Conservation (phyloP, 116 monocot species). For the Iris pallida region DNA sequence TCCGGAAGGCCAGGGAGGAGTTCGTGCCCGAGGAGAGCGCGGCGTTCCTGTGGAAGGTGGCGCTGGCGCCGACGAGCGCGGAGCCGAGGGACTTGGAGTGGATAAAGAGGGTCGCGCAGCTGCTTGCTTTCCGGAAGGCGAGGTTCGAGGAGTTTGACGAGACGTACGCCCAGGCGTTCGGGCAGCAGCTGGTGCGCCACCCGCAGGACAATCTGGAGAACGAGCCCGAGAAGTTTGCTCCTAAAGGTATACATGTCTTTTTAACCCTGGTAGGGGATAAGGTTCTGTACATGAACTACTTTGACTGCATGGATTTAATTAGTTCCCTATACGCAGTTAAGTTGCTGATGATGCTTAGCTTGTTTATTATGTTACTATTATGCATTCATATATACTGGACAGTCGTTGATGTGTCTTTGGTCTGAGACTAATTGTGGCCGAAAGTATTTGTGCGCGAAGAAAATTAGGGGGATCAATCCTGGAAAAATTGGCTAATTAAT, state of each 20-base stretch:
- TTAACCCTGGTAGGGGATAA: too few relatives aligned
- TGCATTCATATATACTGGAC: too few relatives aligned
- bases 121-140: conserved; percentile 19
- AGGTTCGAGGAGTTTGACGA: conserved; percentile 19
- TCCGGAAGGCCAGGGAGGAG: conserved; percentile 10
- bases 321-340: too few relatives aligned
- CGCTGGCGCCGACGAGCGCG: conserved; percentile 4
- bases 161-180: conserved; percentile 31
- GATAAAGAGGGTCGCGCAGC: conserved; percentile 4
- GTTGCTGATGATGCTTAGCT: too few relatives aligned
- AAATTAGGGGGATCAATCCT: too few relatives aligned
- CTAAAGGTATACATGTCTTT: conserved; percentile 18
- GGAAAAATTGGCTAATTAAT: too few relatives aligned
- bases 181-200: neutral
- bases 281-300: too few relatives aligned
- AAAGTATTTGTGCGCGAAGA: too few relatives aligned
- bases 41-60: conserved; percentile 7
- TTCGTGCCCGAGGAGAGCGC: conserved; percentile 8
- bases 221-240: conserved; percentile 9
- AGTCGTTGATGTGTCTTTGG: too few relatives aligned
- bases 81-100: neutral
- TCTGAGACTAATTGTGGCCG: too few relatives aligned
- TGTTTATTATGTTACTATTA: too few relatives aligned
- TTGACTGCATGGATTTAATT: too few relatives aligned
- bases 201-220: neutral